A percentile compares a stretch with the other conserved stretches of the same genome.
Evolutionary conservation across 2,329 filamentous ascomycete species (phyloP).

Genomic region (Trichophyton rubrum): DNA sequence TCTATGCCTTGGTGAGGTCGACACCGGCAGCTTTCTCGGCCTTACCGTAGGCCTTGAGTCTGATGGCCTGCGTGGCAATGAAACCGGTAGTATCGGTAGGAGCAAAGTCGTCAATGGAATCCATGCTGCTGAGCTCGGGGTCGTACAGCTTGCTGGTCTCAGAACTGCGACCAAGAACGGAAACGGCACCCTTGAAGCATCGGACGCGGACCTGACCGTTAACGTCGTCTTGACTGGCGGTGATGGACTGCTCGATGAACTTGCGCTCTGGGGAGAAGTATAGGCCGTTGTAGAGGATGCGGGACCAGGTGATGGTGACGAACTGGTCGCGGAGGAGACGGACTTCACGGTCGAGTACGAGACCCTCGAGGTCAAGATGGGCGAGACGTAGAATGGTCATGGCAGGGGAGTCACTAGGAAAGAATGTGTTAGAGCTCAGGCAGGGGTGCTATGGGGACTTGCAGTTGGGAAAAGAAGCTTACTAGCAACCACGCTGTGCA

Average conservation of each 20-base stretch:
- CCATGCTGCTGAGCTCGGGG: conserved; percentile 50
- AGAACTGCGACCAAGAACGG: conserved; percentile 13
- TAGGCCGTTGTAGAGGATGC: conserved; percentile 46
- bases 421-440: not conserved
- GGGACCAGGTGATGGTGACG: conserved; percentile 46
- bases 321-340: conserved; percentile 52
- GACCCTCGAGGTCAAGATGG: conserved; percentile 52
- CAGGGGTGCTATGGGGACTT: not conserved
- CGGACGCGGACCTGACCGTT: conserved; percentile 46
- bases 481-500: conserved; percentile 13
- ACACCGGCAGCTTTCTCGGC: conserved; percentile 12
- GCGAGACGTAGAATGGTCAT: conserved; percentile 46
- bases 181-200: conserved; percentile 48
- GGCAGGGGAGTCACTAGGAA: conserved; percentile 35
- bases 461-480: not conserved
- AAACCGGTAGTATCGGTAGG: conserved; percentile 51
- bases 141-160: conserved; percentile 52
- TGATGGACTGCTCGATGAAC: conserved; percentile 51
- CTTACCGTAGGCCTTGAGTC: conserved; percentile 14
- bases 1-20: conserved; percentile 12
- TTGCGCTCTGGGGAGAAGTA: conserved; percentile 55
- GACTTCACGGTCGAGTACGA: conserved; percentile 52
- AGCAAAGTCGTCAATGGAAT: conserved; percentile 51
- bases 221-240: conserved; percentile 46
- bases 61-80: conserved; percentile 27